Conservation (phyloP, 148 eudicot species). For the Cornus controversa region DNA sequence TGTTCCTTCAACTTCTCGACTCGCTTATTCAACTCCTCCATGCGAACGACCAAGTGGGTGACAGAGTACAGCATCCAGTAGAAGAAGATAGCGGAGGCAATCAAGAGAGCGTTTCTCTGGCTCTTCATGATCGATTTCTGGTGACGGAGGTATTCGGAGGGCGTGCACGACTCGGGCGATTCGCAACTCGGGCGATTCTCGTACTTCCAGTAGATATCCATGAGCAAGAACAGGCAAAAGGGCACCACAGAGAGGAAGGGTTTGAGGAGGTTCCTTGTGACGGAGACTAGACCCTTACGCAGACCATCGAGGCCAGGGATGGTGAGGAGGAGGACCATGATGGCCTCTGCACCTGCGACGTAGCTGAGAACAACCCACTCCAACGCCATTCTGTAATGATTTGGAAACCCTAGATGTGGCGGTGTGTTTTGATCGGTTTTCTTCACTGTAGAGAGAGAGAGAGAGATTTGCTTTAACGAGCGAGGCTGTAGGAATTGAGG, state of each 20-base stretch:
- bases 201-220: slow-evolving; percentile 64
- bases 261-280: slow-evolving; percentile 48
- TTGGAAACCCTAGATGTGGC: not conserved
- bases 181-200: slow-evolving; percentile 48
- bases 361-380: slow-evolving; percentile 60
- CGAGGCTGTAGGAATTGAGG: no score
- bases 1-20: slow-evolving; percentile 40
- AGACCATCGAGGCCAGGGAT: slow-evolving; percentile 42
- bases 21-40: slow-evolving; percentile 44
- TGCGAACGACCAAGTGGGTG: slow-evolving; percentile 34
- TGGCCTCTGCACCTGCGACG: slow-evolving; percentile 54
- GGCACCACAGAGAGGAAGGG: slow-evolving; percentile 54
- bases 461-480: no score
- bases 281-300: slow-evolving; percentile 40
- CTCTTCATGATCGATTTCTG: slow-evolving; percentile 57
- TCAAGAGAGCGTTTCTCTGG: slow-evolving; percentile 49
- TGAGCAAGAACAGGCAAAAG: slow-evolving; percentile 40
- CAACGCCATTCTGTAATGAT: slow-evolving; percentile 35
- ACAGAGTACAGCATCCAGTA: slow-evolving; percentile 50
- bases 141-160: slow-evolving; percentile 48
- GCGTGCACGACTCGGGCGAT: slow-evolving; percentile 32
- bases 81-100: slow-evolving; percentile 44
- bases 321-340: slow-evolving; percentile 53
- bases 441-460: not conserved
- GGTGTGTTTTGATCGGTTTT: not conserved